Evolutionary conservation across 441 rosid species (phyloP).

Genomic region (Heliophila coronopifolia): DNA sequence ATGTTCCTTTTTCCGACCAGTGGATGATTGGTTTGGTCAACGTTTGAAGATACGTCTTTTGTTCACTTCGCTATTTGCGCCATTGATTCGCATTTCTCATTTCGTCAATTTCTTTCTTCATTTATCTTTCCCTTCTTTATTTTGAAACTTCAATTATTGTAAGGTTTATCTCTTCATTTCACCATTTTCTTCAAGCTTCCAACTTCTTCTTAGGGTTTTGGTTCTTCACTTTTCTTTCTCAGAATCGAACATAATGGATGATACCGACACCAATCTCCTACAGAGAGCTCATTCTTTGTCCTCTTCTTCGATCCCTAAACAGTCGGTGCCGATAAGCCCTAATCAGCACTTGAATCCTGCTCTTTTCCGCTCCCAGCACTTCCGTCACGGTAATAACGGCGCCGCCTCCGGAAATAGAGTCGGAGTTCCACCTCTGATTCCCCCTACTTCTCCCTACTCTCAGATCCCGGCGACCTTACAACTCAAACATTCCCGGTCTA

Average conservation of each 20-base stretch:
- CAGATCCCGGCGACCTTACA: constrained; percentile 67
- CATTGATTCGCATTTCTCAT: constrained; percentile 22
- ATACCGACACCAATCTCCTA: constrained; percentile 52
- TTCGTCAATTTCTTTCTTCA: constrained; percentile 1
- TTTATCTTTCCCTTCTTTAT: neutral
- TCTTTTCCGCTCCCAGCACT: constrained; percentile 44
- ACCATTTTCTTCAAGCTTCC: neutral
- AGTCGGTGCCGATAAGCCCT: constrained; percentile 28
- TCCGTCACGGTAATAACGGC: too few relatives aligned
- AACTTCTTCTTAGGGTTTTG: constrained; percentile 17
- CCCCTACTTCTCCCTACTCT: constrained; percentile 79
- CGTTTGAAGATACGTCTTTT: constrained; percentile 14
- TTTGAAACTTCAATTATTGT: neutral
- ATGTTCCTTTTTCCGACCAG: constrained; percentile 26
- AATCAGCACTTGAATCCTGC: constrained; percentile 47
- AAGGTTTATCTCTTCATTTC: neutral
- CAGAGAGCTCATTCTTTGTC: constrained; percentile 57
- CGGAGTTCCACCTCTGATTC: constrained; percentile 80
- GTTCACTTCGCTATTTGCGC: constrained; percentile 24
- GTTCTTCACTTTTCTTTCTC: neutral
- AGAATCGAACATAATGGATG: constrained; percentile 49
- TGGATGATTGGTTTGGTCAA: constrained; percentile 25
- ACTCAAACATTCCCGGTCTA: constrained; percentile 73
- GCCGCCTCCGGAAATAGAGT: too few relatives aligned
- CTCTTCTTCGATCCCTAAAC: constrained; percentile 43